Evolutionary conservation across 1,284 basidiomycete genomes (phyloP), one percentile per base, ranked within the genome.

Genomic region (Quambalaria eucalypti): DNA sequence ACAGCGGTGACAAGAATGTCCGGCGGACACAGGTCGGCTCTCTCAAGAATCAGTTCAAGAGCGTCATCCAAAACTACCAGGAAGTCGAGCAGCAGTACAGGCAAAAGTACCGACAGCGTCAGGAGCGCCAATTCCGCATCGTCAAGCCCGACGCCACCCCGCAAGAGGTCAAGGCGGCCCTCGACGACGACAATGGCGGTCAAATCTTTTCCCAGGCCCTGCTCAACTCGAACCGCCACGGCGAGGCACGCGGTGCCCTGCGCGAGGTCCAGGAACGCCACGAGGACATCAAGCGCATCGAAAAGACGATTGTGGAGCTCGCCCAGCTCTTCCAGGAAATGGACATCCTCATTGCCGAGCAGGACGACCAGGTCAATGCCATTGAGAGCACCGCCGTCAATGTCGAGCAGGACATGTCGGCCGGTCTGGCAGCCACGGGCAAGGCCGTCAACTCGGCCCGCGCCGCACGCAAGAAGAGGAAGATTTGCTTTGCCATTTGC

Each of bases 121-220:
- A 93, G 80, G 92, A 93, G 79, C 83, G 95, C 61, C 95, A 98
- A 79, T 93, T 87, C 81, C 90, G 86, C 79, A 98, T 98, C 84
- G 77, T 76, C 61, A 93, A 95, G 79, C 90, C 90, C 6, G 85
- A 91, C 69, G 90, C 90, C 2, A 86, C 88, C 14, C 82, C 83
- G 3, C 85, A 89, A 56, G 90, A 96, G 76, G 80, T 96, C 54
- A 78, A 81, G 48, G 83, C 75, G 23, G 77, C 85, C 4, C 84
- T 89, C n/a, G 83, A 88, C 25, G 88, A 92, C 73, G 83, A 85
- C 55, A 84, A 85, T 55, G 73, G 72, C 4, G 58, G 61, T 47
- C 86, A 90, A 69, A 84, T 96, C 49, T 96, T 96, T 77, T 82
- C 85, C 0, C 85, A 93, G 76, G 90, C 92, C 50, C 87, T 92